Percentiles rank a stretch among this genome's conserved stretches.
Conservation (phyloP, 129 eudicot species). For the Daucus carota region DNA sequence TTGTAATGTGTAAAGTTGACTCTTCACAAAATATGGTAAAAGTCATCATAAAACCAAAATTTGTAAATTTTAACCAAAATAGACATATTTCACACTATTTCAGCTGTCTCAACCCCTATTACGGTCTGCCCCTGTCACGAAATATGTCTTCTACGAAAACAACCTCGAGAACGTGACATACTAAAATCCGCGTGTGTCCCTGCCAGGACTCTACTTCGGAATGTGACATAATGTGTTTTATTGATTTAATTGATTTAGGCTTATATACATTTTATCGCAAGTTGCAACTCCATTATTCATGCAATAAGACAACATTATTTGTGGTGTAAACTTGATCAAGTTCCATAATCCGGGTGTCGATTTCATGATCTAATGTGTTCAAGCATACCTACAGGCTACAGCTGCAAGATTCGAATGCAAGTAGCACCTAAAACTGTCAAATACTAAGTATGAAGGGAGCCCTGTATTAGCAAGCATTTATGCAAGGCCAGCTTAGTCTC, state of each 20-base stretch:
- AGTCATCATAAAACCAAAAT: background rate
- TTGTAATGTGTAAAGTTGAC: slow-evolving; percentile 9
- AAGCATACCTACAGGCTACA: background rate
- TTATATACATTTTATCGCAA: background rate
- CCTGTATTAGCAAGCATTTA: background rate
- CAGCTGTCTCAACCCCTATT: no score
- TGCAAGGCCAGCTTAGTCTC: slow-evolving; percentile 2
- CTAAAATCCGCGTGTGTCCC: background rate
- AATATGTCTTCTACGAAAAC: no score
- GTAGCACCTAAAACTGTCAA: background rate
- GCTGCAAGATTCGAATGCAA: slow-evolving; percentile 9
- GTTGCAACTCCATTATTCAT: background rate
- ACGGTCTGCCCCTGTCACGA: no score
- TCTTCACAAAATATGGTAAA: background rate
- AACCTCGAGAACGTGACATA: background rate
- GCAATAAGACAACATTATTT: background rate
- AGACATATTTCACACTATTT: no score
- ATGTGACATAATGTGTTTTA: background rate
- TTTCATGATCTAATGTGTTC: background rate
- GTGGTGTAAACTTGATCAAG: background rate
- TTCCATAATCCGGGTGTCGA: background rate
- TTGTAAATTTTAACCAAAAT: background rate
- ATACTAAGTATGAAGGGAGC: background rate
- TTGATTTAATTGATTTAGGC: background rate
- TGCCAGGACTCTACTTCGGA: background rate